phyloP scores from a whole-genome alignment of 2,329 filamentous ascomycete genomes.

The Arthroderma sp. region DNA sequence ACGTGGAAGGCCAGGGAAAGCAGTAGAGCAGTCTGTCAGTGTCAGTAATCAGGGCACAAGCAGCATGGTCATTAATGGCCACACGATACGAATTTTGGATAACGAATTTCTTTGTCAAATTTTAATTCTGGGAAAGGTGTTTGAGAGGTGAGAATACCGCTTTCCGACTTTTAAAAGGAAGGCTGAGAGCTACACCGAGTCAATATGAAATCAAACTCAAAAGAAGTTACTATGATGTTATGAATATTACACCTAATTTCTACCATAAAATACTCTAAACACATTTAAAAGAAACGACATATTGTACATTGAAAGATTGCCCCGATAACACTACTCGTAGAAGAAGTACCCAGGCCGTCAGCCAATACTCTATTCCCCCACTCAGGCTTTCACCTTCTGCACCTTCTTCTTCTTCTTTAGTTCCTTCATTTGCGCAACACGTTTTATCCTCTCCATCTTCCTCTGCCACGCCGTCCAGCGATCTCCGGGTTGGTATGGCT shows the following conservation, averaged over 20 bases:
- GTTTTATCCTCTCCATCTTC: conserved; percentile 37
- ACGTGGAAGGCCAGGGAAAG: conserved; percentile 16
- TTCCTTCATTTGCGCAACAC: conserved; percentile 41
- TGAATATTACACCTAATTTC: too few relatives aligned
- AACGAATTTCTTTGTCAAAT: conserved; percentile 89
- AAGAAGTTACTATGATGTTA: too few relatives aligned
- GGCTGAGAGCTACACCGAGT: too few relatives aligned
- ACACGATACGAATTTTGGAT: conserved; percentile 54
- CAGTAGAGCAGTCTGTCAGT: conserved; percentile 35
- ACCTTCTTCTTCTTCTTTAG: conserved; percentile 29
- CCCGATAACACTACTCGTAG: too few relatives aligned
- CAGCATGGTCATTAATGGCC: conserved; percentile 27
- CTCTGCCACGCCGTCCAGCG: conserved; percentile 55
- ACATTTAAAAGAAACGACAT: too few relatives aligned
- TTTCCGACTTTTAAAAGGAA: too few relatives aligned
- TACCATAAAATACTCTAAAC: too few relatives aligned
- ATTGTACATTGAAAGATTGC: too few relatives aligned
- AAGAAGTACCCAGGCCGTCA: too few relatives aligned
- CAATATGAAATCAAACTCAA: too few relatives aligned
- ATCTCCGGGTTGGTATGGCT: conserved; percentile 43
- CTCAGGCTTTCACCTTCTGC: conserved; percentile 18
- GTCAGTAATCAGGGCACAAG: conserved; percentile 12
- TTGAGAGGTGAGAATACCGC: conserved; percentile 38
- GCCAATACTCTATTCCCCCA: too few relatives aligned
- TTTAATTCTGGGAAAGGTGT: conserved; percentile 68